These are phyloP conservation scores for Mortierella sp. DNA, from an alignment of 371 early-diverging fungal genomes.

Conservation along the genomic window DNA sequence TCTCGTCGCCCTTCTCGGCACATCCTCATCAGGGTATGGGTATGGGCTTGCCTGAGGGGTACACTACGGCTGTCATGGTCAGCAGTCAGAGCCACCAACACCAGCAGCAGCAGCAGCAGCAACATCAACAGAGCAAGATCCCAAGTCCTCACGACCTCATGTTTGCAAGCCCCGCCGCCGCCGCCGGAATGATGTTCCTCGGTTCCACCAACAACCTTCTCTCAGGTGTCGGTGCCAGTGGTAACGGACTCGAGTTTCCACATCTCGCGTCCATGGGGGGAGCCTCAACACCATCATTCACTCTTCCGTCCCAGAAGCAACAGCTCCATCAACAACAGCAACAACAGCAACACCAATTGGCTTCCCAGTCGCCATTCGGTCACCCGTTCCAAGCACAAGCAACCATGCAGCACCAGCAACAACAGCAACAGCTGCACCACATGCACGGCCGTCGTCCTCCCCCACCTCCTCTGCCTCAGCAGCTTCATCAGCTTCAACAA, in stretches of 20 bases:
- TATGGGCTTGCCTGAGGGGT: not conserved
- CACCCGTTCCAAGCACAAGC: not conserved
- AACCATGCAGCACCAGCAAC: too few species aligned
- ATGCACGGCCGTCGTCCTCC: not conserved
- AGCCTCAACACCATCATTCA: not conserved
- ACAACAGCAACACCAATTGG: too few species aligned
- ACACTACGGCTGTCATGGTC: not conserved
- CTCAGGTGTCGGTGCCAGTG: not conserved
- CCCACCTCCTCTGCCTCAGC: not conserved
- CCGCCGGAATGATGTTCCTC: slow-evolving; percentile 2
- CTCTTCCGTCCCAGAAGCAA: slow-evolving; percentile 7
- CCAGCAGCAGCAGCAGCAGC: slow-evolving; percentile 5
- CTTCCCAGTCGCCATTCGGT: not conserved
- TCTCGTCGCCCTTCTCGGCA: not conserved
- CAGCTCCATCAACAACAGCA: not conserved
- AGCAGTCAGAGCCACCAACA: not conserved
- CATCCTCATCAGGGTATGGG: not conserved
- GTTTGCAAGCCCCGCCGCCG: not conserved
- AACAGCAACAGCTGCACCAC: not conserved
- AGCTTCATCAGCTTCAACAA: not conserved
- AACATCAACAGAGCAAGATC: not conserved
- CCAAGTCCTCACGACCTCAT: slow-evolving; percentile 3
- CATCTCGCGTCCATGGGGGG: not conserved
- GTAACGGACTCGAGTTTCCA: not conserved
- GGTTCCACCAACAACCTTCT: not conserved